Evolutionary conservation across 2,329 filamentous ascomycete genomes (phyloP).

Genomic region (Venturia carpophila): DNA sequence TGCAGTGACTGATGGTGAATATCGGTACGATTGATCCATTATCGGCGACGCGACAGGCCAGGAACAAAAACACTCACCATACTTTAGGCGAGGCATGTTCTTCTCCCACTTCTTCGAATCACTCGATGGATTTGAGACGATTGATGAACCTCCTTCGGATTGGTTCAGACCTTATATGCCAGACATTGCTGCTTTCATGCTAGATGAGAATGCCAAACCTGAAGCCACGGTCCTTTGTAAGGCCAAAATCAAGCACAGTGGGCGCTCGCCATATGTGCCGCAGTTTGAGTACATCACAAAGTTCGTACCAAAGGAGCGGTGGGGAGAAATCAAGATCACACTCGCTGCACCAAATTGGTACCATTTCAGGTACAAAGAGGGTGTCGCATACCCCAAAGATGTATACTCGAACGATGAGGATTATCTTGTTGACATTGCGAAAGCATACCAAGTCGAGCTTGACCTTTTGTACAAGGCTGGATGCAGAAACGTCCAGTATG

Average conservation of each 20-base stretch:
- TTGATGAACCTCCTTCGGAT: constrained; percentile 40
- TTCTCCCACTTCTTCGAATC: constrained; percentile 42
- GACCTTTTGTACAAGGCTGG: constrained; percentile 40
- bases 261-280: constrained; percentile 47
- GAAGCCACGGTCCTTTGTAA: constrained; percentile 50
- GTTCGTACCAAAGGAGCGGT: constrained; percentile 51
- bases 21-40: constrained; percentile 17
- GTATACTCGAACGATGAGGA: constrained; percentile 41
- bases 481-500: constrained; percentile 42
- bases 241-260: constrained; percentile 50
- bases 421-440: constrained; percentile 41
- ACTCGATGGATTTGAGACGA: constrained; percentile 4
- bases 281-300: constrained; percentile 54
- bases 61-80: background rate
- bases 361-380: constrained; percentile 55
- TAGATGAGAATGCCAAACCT: constrained; percentile 42
- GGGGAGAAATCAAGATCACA: constrained; percentile 61
- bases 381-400: constrained; percentile 38
- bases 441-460: constrained; percentile 40
- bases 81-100: constrained; percentile 40
- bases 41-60: constrained; percentile 13
- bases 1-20: constrained; percentile 63
- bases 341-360: constrained; percentile 62
- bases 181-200: constrained; percentile 54
- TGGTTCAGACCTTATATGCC: constrained; percentile 54